Percentiles rank a stretch among this genome's conserved stretches.
Conservation (phyloP, 306 rosid genomes). For the Neltuma alba region DNA sequence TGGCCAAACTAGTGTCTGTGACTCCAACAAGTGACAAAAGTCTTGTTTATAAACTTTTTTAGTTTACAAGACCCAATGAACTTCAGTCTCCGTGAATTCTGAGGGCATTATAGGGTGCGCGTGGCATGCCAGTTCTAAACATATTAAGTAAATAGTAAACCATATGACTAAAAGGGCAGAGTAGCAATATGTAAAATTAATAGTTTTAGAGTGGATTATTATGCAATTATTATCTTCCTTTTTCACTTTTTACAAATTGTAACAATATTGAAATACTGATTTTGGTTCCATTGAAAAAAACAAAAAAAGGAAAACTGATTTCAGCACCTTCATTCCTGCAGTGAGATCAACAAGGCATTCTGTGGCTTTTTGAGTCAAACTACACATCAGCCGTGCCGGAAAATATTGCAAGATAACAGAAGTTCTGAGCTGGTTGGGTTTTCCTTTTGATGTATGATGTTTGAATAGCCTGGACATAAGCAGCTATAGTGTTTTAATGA, state of each 20-base stretch:
- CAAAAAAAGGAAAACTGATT: not conserved
- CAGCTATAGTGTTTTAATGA: not conserved
- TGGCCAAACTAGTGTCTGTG: not conserved
- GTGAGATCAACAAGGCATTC: constrained; percentile 90
- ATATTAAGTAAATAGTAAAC: not conserved
- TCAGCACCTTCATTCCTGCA: constrained; percentile 48
- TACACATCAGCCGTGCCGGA: constrained; percentile 44
- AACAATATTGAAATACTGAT: not conserved
- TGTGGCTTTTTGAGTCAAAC: constrained; percentile 72
- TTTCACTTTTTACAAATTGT: not conserved
- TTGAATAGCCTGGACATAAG: constrained; percentile 17
- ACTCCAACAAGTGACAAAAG: not conserved
- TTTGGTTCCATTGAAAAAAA: not conserved
- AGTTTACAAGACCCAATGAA: not conserved
- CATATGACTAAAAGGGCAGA: not conserved
- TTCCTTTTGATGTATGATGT: not conserved
- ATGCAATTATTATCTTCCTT: not conserved
- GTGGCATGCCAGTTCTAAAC: not conserved
- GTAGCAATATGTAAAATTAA: not conserved
- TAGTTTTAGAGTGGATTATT: not conserved
- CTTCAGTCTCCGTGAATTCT: not conserved
- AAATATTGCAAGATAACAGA: constrained; percentile 44
- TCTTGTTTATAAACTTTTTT: not conserved
- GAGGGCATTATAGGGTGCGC: not conserved
- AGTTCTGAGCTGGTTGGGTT: constrained; percentile 37